Evolutionary conservation across 441 rosid genomes (phyloP), one percentile per base, ranked within the genome.

Genomic region (Gossypium lobatum): DNA sequence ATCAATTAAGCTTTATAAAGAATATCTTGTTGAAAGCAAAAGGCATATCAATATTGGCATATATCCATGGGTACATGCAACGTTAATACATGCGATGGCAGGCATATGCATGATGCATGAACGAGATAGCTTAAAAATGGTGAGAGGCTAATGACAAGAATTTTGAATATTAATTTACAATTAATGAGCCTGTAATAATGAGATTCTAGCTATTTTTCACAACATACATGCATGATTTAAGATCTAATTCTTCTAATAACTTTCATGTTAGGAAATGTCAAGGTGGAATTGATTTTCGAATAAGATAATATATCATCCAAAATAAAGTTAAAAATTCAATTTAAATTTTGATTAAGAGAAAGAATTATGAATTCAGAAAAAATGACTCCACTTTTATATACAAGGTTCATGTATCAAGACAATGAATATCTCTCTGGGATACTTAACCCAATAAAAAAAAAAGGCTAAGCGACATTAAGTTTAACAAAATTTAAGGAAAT

Each of bases 351-450:
- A 34, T 34, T 28, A 28, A 31, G 1, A 28, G 6, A 31, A 31
- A 31, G 6, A 31, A 5, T 31, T 31, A 31, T 1, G 1, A 31
- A 31, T 5, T 31, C 7, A 0, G 0, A 1, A 0, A 31, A 28
- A 31, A 5, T 7, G 10, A 5, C 25, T 55, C 26, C 53, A 42
- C 31, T 42, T 64, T 64, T 64, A 2, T 55, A 2, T 34, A 6
- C 39, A 34, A 6, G 76, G 76, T 78, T 76, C 83, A 80, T 83
- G 83, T 10, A 83, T 34, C 69, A 50, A 71, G 75, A 62, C 71
- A 21, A 25, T 1, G 60, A 11, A 50, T 23, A 20, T 46, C 3
- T 64, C 4, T 9, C 9, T 58, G 53, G 13, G 28, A 39, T n/a
- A 18, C 48, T 14, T 20, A 0, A 26, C 3, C 57, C 50, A n/a